phyloP scores from a whole-genome alignment of 805 yeast genomes.

The Starmera quercuum region DNA sequence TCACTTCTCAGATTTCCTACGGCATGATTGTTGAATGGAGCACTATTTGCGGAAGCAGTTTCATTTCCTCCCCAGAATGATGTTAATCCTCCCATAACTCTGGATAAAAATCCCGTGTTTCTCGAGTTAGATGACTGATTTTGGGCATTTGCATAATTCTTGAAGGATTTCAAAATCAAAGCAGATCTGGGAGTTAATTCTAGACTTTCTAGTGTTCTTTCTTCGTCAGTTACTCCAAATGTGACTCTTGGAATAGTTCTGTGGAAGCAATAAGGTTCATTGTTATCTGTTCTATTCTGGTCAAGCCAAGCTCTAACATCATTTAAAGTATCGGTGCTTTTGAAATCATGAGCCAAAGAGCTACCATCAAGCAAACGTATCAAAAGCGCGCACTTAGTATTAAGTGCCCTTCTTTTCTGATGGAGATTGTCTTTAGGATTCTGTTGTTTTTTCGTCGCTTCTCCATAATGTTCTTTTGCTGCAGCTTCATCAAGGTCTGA shows the following conservation, averaged over 20 bases:
- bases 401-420: constrained; percentile 4
- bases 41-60: too few species aligned
- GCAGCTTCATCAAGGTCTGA: constrained; percentile 16
- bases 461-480: constrained; percentile 16
- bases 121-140: constrained; percentile 13
- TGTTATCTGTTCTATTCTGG: constrained; percentile 38
- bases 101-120: constrained; percentile 20
- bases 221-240: constrained; percentile 57
- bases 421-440: constrained; percentile 1
- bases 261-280: constrained; percentile 37
- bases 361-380: constrained; percentile 64
- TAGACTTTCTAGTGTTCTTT: constrained; percentile 41
- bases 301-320: constrained; percentile 61
- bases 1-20: too few species aligned
- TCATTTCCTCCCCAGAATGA: constrained; percentile 28
- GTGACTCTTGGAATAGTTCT: constrained; percentile 53
- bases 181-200: constrained; percentile 69
- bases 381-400: constrained; percentile 39
- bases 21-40: too few species aligned
- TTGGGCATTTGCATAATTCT: constrained; percentile 22
- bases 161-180: constrained; percentile 59
- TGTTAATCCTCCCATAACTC: constrained; percentile 24
- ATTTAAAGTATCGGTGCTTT: constrained; percentile 34
- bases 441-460: neutral
- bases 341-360: constrained; percentile 44